Percentiles rank a stretch among this genome's conserved stretches.
These are phyloP conservation scores for Monocercomonoides exilis DNA, from an alignment of 78 protist genomes.

Conservation along the genomic window DNA sequence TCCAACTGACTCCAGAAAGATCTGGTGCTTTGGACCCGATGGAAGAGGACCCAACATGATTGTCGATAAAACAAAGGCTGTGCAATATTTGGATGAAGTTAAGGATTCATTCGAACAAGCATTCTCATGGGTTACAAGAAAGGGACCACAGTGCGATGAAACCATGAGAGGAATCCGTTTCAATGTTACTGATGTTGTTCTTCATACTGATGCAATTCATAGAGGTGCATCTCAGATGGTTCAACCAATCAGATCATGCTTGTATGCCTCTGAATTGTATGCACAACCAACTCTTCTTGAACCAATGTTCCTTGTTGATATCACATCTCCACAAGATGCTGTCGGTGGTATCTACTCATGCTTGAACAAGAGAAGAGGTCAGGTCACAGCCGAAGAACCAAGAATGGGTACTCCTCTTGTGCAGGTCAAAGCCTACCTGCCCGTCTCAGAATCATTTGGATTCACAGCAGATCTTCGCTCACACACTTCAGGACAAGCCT, in stretches of 20 bases:
- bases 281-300: no score
- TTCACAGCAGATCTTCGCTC: constrained; percentile 93
- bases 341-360: constrained; percentile 83
- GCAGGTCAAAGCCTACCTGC: constrained; percentile 78
- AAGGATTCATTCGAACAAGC: constrained; percentile 88
- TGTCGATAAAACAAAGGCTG: constrained; percentile 76
- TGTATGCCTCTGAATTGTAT: no score
- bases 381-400: constrained; percentile 74
- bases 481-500: constrained; percentile 95
- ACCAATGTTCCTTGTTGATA: constrained; percentile 88
- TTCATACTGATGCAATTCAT: constrained; percentile 98
- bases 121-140: constrained; percentile 85
- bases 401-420: constrained; percentile 69
- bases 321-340: constrained; percentile 64
- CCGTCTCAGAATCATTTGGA: no score
- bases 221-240: constrained; percentile 95
- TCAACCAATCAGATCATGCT: no score
- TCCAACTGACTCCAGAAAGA: constrained; percentile 69
- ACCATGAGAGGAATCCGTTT: no score
- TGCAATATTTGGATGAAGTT: constrained; percentile 90
- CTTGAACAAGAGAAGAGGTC: constrained; percentile 81
- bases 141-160: constrained; percentile 95
- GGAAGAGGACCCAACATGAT: constrained; percentile 83
- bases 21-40: constrained; percentile 97
- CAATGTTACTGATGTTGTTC: no score